Base-by-base conservation (phyloP, 371 early-diverging fungal genomes). In the Umbelopsis sp. region DNA sequence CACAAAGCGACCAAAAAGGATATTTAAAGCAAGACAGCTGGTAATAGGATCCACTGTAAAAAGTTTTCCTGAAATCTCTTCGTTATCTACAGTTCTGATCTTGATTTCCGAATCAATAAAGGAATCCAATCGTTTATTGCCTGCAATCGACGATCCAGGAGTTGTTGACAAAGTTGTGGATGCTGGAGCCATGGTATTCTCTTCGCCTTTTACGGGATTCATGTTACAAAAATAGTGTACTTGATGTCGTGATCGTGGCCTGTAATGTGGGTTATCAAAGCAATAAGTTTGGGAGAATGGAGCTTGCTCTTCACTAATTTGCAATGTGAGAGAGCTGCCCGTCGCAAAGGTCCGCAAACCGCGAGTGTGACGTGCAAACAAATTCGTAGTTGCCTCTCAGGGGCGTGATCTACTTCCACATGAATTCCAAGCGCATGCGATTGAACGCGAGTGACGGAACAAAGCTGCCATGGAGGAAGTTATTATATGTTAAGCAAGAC, bases 401-500 rank as follows among this genome's bases (percentile, higher is more conserved):
- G 14, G 14, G 35, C 57, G 22, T 35, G 57, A 29, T 57, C 18
- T 57, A 5, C 18, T 57, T 57, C 57, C 41, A 5, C 41, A 41
- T 41, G 41, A 7, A 57, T 20, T 48, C 48, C 48, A 10, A 20
- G 48, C 57, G 57, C 57, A 57, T 57, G 57, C 57, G 35, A 14
- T 29, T 35, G 11, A 57, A 57, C 57, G 57, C 35, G 18, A 57
- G 35, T 35, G 57, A 57, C 29, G 57, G 29, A 25, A 70, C 66
- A 50, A 81, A 81, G 69, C 68, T 76, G n/a, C 86, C 89, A 32
- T 97, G 97, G 97, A 83, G 88, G 51, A 95, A 94, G 73, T 76
- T 94, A 5, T 76, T 98, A 65, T 98, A 95, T 81, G 89, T 94
- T 44, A 90, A 90, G 63, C 98, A 96, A 78, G 90, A 88, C 50